A percentile compares a stretch with the other conserved stretches of the same genome.
Conservation (phyloP, 73 alveolate genomes). For the Paramecium octaurelia region DNA sequence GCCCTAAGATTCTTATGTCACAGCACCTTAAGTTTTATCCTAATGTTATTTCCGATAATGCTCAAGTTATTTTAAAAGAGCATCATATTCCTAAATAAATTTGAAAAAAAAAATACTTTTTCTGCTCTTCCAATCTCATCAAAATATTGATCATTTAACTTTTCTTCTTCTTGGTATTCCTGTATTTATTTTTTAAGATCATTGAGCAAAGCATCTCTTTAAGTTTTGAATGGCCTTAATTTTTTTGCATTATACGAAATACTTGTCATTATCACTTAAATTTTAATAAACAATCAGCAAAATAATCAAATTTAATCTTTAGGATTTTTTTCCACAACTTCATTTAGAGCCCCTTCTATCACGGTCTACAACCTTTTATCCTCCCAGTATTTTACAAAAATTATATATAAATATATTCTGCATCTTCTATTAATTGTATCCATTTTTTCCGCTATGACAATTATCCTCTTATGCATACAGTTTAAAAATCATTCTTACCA, state of each 20-base stretch:
- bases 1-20: neutral
- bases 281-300: conserved; percentile 33
- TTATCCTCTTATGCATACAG: neutral
- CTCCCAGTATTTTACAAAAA: neutral
- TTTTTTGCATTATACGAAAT: neutral
- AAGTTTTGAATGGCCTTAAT: neutral
- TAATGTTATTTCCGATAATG: neutral
- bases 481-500: neutral
- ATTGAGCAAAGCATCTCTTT: neutral
- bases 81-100: neutral
- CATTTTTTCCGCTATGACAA: neutral
- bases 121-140: neutral
- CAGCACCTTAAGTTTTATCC: neutral
- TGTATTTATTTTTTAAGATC: neutral
- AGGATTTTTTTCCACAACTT: neutral
- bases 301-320: conserved; percentile 19
- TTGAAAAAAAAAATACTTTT: neutral
- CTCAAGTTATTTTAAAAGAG: neutral
- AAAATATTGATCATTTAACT: neutral
- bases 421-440: neutral
- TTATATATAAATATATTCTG: neutral
- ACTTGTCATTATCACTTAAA: conserved; percentile 24
- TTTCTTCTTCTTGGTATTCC: neutral
- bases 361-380: neutral
- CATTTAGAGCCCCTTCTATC: neutral